Conservation (phyloP, 768 basidiomycete species). For the Cystobasidium ongulense region DNA sequence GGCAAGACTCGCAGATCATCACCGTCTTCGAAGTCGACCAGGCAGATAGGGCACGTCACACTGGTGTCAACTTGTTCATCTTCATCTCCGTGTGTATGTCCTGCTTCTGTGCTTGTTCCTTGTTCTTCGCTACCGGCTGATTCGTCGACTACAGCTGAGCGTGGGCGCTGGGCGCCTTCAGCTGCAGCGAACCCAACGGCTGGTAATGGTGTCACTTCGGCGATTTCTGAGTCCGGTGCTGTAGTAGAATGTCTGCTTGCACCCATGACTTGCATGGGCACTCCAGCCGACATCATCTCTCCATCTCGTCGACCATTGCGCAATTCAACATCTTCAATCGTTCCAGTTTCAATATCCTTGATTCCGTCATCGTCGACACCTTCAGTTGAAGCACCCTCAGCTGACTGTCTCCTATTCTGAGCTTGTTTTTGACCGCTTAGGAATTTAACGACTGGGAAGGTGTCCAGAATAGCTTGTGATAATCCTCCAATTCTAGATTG, state of each 20-base stretch:
- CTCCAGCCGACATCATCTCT: not conserved
- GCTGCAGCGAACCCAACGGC: constrained; percentile 1
- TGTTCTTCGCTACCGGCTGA: not conserved
- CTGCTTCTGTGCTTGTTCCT: not conserved
- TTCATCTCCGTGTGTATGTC: not conserved
- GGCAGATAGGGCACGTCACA: constrained; percentile 81
- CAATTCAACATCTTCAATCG: not conserved
- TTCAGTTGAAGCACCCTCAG: not conserved
- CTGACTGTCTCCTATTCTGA: constrained; percentile 37
- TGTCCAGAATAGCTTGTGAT: constrained; percentile 85
- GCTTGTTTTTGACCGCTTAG: constrained; percentile 33
- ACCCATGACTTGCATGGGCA: not conserved
- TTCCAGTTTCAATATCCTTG: constrained; percentile 7
- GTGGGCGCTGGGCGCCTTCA: not conserved
- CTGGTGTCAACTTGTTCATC: constrained; percentile 14
- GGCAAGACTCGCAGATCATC: constrained; percentile 84
- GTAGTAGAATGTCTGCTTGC: not conserved
- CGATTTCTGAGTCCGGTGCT: not conserved
- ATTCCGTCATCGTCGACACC: not conserved
- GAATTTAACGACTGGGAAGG: constrained; percentile 89
- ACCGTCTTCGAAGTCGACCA: constrained; percentile 85
- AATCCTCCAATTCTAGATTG: constrained; percentile 70
- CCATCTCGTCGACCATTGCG: not conserved
- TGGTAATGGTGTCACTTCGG: not conserved
- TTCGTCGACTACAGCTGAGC: not conserved